Evolutionary conservation across 257 asterid genomes (phyloP), one percentile per base, ranked within the genome.

Genomic region (Salvia miltiorrhiza): DNA sequence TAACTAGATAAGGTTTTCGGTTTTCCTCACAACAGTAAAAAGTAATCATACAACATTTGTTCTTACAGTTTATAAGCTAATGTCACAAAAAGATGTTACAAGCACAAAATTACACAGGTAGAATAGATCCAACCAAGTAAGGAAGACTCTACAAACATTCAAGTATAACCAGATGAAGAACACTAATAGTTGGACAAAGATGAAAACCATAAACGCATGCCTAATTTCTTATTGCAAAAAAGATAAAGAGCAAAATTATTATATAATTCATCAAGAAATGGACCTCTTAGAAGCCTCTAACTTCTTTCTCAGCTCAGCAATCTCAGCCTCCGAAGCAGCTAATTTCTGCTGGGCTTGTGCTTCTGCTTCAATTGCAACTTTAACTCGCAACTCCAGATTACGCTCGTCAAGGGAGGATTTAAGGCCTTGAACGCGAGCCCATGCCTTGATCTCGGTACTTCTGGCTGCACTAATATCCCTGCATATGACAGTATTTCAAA

Each of bases 301-400:
- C 78, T 79, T 91, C 85, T 81, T 90, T 78, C 99, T 86, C 77
- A 89, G 85, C 66, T 94, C 95, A 64, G 96, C 96, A 74, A 94
- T 89, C 84, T 86, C 87, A 73, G 99, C 93, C 73, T 94, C 99
- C 4, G 96, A 74, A 73, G 97, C 95, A 69, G 95, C 98, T 78
- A 94, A 81, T 78, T 85, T 83, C 80, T 94, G 99, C 82, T 94
- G 98, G 62, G 97, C 79, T 70, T 78, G 76, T 57, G 98, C 92
- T 84, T 94, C 99, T 9, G 90, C 99, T 89, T 89, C 99, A 81
- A 91, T 94, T 10, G 98, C 96, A 70, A 74, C 86, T 81, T 94
- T 94, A 59, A 94, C 99, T 73, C 91, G 88, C 79, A 78, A 67
- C 86, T 91, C 99, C 87, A 94, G 77, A 73, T 85, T 86, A 74